Conservation (phyloP, 495 filamentous ascomycete species). For the Margaritispora aquatica region DNA sequence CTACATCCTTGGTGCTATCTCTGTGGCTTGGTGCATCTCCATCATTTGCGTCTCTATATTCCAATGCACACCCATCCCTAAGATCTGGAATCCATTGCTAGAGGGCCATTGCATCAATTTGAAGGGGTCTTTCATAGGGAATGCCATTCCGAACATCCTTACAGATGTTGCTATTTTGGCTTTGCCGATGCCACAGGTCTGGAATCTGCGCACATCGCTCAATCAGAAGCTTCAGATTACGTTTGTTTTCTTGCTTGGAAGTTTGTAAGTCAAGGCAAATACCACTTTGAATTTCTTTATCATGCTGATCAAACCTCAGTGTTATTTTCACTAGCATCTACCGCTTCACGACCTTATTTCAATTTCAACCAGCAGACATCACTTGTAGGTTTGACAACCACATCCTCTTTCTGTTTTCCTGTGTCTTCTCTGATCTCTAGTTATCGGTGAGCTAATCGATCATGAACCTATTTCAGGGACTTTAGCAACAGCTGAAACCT, state of each 20-base stretch:
- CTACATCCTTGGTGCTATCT: conserved; percentile 26
- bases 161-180: conserved; percentile 36
- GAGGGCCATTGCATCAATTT: conserved; percentile 28
- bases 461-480: conserved; percentile 1
- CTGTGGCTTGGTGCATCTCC: conserved; percentile 30
- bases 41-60: conserved; percentile 33
- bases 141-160: conserved; percentile 37
- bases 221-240: conserved; percentile 21
- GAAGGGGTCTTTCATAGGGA: conserved; percentile 24
- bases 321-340: conserved; percentile 17
- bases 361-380: conserved; percentile 3
- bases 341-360: conserved; percentile 11
- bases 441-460: too few species aligned
- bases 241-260: conserved; percentile 26
- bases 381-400: conserved; percentile 4
- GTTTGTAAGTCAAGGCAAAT: conserved; percentile 22
- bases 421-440: too few species aligned
- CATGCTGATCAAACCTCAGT: not conserved
- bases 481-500: conserved; percentile 1
- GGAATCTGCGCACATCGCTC: conserved; percentile 25
- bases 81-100: conserved; percentile 24
- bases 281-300: not conserved
- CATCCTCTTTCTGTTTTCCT: not conserved
- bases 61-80: conserved; percentile 36
- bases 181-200: conserved; percentile 32